phyloP scores from a whole-genome alignment of 2,329 filamentous ascomycete genomes.

The Cytospora piceae region DNA sequence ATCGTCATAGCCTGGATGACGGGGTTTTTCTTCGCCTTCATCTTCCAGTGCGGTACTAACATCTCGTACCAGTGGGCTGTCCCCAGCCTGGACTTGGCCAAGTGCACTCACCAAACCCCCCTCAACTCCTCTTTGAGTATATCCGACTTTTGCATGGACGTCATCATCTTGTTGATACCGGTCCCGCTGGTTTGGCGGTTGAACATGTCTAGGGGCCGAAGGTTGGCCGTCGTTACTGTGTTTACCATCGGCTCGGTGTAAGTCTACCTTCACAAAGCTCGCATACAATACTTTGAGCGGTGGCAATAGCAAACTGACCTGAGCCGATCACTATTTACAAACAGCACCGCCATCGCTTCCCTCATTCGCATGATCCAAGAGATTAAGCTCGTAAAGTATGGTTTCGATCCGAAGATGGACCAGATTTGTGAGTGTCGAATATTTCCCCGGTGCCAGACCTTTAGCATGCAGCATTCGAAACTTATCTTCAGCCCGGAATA shows the following conservation, averaged over 20 bases:
- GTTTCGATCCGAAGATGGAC: background rate
- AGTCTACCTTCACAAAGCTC: background rate
- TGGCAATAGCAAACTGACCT: background rate
- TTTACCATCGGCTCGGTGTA: background rate
- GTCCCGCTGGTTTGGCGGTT: background rate
- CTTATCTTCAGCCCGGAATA: background rate
- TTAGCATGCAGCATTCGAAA: background rate
- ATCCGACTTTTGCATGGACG: background rate
- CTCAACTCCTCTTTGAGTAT: background rate
- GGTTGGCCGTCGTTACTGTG: background rate
- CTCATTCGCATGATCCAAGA: background rate
- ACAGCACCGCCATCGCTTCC: background rate
- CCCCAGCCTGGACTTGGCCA: background rate
- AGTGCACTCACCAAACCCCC: background rate
- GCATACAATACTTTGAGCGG: background rate
- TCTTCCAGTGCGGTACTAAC: background rate
- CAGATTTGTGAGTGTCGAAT: background rate
- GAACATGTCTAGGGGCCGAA: background rate
- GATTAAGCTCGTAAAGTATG: background rate
- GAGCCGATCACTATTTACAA: background rate
- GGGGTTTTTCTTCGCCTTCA: background rate
- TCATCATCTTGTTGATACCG: background rate
- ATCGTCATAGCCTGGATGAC: background rate
- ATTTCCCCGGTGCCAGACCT: background rate
- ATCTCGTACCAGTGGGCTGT: background rate